Conservation (phyloP, 371 early-diverging fungal genomes). For the Smittium culicis region DNA sequence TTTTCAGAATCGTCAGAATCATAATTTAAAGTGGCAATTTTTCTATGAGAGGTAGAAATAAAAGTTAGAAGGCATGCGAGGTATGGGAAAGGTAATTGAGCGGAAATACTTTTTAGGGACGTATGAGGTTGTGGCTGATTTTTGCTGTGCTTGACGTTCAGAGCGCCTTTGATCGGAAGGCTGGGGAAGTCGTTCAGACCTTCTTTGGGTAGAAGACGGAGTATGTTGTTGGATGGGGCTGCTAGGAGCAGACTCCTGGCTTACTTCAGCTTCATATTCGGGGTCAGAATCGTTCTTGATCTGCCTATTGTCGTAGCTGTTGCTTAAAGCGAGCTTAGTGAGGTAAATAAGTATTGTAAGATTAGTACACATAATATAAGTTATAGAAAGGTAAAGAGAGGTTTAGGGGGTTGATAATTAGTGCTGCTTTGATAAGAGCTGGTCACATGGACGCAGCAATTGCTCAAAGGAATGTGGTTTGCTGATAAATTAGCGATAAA, state of each 20-base stretch:
- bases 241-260: conserved; percentile 13
- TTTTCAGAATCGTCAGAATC: conserved; percentile 37
- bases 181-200: conserved; percentile 8
- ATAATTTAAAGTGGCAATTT: conserved; percentile 26
- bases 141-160: conserved; percentile 3
- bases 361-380: conserved; percentile 7
- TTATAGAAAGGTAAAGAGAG: background rate
- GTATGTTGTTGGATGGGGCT: conserved; percentile 17
- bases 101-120: no score
- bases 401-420: background rate
- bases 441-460: no score
- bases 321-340: conserved; percentile 34
- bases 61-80: conserved; percentile 18
- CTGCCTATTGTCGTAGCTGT: conserved; percentile 35
- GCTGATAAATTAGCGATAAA: no score
- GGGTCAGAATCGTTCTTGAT: conserved; percentile 10
- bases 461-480: no score
- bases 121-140: no score
- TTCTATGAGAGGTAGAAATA: conserved; percentile 19
- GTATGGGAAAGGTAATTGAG: no score
- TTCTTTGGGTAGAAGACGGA: conserved; percentile 13
- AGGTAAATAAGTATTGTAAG: background rate
- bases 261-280: conserved; percentile 20
- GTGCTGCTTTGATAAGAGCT: no score
- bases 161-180: conserved; percentile 3